Conservation (phyloP, 2,329 filamentous ascomycete genomes). For the Cladosporium colombiae region DNA sequence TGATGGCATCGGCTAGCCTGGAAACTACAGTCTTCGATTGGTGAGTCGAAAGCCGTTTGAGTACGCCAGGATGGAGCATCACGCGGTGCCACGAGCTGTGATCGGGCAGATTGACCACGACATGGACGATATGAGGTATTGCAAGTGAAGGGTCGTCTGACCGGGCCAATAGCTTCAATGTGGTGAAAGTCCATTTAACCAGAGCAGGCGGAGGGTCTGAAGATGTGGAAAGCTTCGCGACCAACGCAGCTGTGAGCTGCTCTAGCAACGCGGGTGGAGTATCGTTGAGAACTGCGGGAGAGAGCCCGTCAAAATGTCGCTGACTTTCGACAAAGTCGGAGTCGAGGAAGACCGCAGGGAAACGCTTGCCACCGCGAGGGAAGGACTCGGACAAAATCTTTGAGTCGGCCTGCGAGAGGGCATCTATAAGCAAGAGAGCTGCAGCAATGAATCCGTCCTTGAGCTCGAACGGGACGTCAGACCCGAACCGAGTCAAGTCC, state of each 20-base stretch:
- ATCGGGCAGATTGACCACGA: constrained; percentile 27
- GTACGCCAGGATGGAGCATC: constrained; percentile 36
- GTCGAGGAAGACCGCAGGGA: constrained; percentile 39
- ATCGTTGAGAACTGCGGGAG: constrained; percentile 2
- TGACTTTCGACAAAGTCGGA: constrained; percentile 32
- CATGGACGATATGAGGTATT: constrained; percentile 2
- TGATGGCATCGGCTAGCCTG: constrained; percentile 36
- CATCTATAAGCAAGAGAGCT: constrained; percentile 38
- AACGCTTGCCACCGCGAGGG: constrained; percentile 29
- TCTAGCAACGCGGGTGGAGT: constrained; percentile 24
- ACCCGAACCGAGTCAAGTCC: neutral
- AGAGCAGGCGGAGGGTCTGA: neutral
- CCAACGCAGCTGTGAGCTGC: constrained; percentile 18
- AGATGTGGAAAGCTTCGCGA: constrained; percentile 1
- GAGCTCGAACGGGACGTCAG: constrained; percentile 21
- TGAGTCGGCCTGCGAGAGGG: constrained; percentile 24
- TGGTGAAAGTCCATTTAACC: constrained; percentile 15
- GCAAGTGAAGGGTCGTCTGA: constrained; percentile 13
- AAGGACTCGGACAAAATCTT: constrained; percentile 35
- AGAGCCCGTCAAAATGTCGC: constrained; percentile 23
- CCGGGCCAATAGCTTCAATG: constrained; percentile 20
- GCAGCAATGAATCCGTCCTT: constrained; percentile 39
- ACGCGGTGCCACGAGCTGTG: constrained; percentile 47
- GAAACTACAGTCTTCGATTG: constrained; percentile 35
- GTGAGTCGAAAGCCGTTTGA: constrained; percentile 37